Base-by-base conservation (phyloP, 208 protist species). In the Crithidia thermophila region DNA sequence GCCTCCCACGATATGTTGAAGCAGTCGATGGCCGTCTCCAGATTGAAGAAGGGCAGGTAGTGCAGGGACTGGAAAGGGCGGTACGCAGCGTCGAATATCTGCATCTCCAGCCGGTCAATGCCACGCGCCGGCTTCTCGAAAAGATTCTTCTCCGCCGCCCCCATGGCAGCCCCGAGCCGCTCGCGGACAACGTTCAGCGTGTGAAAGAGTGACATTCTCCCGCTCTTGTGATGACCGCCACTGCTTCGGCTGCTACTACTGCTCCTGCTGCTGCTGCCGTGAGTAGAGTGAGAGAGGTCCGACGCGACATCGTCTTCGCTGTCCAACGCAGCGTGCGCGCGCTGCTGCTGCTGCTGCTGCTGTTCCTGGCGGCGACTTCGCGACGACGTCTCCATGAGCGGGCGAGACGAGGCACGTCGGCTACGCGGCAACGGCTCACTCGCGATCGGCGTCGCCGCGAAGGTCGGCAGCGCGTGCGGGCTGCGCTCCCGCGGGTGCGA, bases 1-100 rank as follows among this genome's bases (percentile, higher is more conserved):
- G 77, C 86, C 72, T 94, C 84, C 87, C 85, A 94, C 6, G 87
- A 94, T 21, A 93, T 60, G 65, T 96, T 97, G 65, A 87, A 91
- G 78, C 90, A 94, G 72, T 95, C 88, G 23, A 97, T 84, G 20
- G 87, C 76, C 6, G 85, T 94, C 69, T 97, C 90, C 1, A 95
- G 68, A 58, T 91, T 94, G 67, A 96, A 95, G 61, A 95, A 94
- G 6, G 88, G 88, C 30, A 92, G 63, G 67, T 92, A 93, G 30
- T 79, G 61, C n/a, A 65, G 39, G 2, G 67, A 34, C 33, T 84
- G 75, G 56, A 93, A 90, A 11, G 76, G 73, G 18, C 81, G 70
- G 37, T 78, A 76, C 25, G 73, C 81, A 11, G 79, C 77, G 40
- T 94, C 79, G 5, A 91, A 59, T 36, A 91, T 27, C 14, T 75